Evolutionary conservation across 331 rosid species (phyloP).

Genomic region (Malus hybrid): DNA sequence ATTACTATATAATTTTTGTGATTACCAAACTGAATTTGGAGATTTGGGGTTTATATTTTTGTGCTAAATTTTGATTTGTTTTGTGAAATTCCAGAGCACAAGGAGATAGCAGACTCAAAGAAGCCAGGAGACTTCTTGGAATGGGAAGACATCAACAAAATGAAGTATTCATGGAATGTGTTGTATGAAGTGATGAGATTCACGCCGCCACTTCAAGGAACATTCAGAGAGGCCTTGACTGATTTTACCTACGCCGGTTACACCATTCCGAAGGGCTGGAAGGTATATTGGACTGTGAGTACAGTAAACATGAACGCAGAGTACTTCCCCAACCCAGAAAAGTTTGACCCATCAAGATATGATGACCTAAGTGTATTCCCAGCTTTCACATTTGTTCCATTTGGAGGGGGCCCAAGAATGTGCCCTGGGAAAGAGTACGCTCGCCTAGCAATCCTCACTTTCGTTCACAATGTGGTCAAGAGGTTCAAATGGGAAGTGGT

Average conservation of each 20-base stretch:
- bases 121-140: slow-evolving; percentile 13
- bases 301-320: slow-evolving; percentile 21
- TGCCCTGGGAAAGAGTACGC: slow-evolving; percentile 41
- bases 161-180: slow-evolving; percentile 27
- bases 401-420: slow-evolving; percentile 43
- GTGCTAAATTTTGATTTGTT: neutral
- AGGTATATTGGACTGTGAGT: slow-evolving; percentile 37
- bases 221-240: slow-evolving; percentile 24
- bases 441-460: slow-evolving; percentile 22
- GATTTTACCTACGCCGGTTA: slow-evolving; percentile 29
- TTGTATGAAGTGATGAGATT: slow-evolving; percentile 27
- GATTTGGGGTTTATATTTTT: neutral
- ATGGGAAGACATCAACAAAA: slow-evolving; percentile 31
- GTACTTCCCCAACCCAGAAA: slow-evolving; percentile 22
- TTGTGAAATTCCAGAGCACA: slow-evolving; percentile 16
- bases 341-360: slow-evolving; percentile 26
- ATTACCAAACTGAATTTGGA: neutral
- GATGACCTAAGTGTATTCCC: slow-evolving; percentile 14
- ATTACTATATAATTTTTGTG: no score
- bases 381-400: slow-evolving; percentile 30
- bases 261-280: slow-evolving; percentile 37
- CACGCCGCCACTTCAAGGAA: slow-evolving; percentile 32
- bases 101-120: slow-evolving; percentile 16
- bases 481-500: slow-evolving; percentile 25
- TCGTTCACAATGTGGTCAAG: slow-evolving; percentile 28